Percentiles rank a stretch among this genome's conserved stretches.
These are phyloP conservation scores for Nitzschia sp. DNA, from an alignment of 108 stramenopile species.

Conservation along the genomic window DNA sequence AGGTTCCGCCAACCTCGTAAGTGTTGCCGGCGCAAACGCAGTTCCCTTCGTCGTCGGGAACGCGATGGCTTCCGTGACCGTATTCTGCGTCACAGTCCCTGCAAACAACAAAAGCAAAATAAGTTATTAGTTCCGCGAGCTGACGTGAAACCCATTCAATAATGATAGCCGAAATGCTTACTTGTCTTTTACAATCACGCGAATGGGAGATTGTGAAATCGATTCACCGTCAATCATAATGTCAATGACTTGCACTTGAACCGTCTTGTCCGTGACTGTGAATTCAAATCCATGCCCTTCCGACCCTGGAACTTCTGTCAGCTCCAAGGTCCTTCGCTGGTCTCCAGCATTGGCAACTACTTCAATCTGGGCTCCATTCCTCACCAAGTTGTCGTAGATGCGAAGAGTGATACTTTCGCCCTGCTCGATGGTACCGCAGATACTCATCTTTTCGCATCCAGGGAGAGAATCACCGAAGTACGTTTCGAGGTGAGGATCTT, in stretches of 20 bases:
- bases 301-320: not conserved
- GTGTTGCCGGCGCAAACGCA: slow-evolving; percentile 14
- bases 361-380: not conserved
- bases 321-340: not conserved
- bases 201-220: slow-evolving; percentile 35
- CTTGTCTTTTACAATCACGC: slow-evolving; percentile 14
- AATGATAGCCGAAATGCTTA: too few relatives aligned
- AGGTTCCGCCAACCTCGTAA: not conserved
- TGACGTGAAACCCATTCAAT: too few relatives aligned
- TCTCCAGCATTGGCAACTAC: not conserved
- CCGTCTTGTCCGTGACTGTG: not conserved
- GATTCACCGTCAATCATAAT: slow-evolving; percentile 25
- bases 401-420: not conserved
- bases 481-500: not conserved
- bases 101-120: too few relatives aligned
- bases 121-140: too few relatives aligned
- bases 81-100: slow-evolving; percentile 7
- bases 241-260: slow-evolving; percentile 26
- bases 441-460: slow-evolving; percentile 31
- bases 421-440: slow-evolving; percentile 29
- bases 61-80: slow-evolving; percentile 6
- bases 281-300: slow-evolving; percentile 26
- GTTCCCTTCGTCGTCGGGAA: slow-evolving; percentile 7
- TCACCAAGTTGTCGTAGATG: slow-evolving; percentile 19
- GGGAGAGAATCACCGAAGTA: not conserved